Evolutionary conservation across 306 rosid genomes (phyloP).

Genomic region (Quercus cerris): DNA sequence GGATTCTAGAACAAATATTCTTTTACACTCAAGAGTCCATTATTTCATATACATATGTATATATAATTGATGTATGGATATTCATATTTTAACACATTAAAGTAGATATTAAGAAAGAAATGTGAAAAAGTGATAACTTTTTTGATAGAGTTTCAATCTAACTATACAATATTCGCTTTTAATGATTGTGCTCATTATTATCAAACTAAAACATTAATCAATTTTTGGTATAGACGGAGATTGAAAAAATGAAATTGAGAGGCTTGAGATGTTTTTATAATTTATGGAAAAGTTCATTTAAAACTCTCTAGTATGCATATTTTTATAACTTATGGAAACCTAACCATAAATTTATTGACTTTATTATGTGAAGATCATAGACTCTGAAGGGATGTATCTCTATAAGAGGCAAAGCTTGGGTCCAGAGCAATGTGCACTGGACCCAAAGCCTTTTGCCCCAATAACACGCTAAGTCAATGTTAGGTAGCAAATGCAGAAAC

Average conservation of each 20-base stretch:
- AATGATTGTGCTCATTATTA: neutral
- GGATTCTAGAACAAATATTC: no score
- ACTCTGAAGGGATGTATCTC: neutral
- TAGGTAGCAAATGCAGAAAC: neutral
- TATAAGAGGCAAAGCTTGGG: neutral
- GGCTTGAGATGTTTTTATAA: no score
- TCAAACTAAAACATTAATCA: fast-evolving
- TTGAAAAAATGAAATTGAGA: no score
- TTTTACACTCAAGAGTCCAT: no score
- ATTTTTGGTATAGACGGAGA: no score
- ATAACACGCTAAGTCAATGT: conserved; percentile 8
- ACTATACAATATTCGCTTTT: neutral
- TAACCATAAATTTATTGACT: neutral
- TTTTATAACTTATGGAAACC: neutral
- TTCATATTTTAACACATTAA: no score
- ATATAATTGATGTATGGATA: no score
- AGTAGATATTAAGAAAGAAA: no score
- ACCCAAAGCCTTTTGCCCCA: no score
- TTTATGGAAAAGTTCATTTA: neutral
- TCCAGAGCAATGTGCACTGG: no score
- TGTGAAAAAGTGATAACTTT: no score
- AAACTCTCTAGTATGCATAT: neutral
- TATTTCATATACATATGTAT: no score
- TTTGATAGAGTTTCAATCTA: neutral
- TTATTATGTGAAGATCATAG: neutral